A percentile compares a stretch with the other conserved stretches of the same genome.
Evolutionary conservation across 2,329 filamentous ascomycete genomes (phyloP).

Genomic region (Ophiostoma ips): DNA sequence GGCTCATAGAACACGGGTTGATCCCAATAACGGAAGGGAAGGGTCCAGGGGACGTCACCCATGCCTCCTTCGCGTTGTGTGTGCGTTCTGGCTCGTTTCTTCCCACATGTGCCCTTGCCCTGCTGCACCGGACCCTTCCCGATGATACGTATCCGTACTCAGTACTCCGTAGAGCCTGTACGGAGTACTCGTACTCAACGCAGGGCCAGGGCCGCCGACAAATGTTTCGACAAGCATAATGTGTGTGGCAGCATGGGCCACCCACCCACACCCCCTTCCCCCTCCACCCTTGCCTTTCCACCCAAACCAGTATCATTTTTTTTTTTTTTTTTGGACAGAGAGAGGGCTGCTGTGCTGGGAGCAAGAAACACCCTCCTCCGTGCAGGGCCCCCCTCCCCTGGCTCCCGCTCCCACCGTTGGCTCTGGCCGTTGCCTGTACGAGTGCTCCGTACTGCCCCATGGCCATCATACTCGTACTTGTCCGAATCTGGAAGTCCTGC

Average conservation of each 20-base stretch:
- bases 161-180: not conserved
- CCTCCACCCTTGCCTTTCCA: slow-evolving; percentile 16
- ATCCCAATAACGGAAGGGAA: slow-evolving; percentile 11
- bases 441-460: no score
- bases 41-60: slow-evolving; percentile 1
- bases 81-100: no score
- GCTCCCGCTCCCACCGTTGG: no score
- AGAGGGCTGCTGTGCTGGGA: not conserved
- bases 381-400: no score
- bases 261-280: slow-evolving; percentile 8
- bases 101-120: not conserved
- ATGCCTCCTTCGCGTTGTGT: not conserved
- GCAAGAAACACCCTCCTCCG: no score
- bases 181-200: not conserved
- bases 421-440: no score
- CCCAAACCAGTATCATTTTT: slow-evolving; percentile 35
- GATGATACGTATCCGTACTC: slow-evolving; percentile 10
- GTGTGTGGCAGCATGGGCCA: slow-evolving; percentile 20
- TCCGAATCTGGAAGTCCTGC: no score
- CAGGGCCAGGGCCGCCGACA: slow-evolving; percentile 8
- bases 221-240: slow-evolving; percentile 28
- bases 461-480: no score
- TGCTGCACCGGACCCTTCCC: not conserved
- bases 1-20: slow-evolving; percentile 7
- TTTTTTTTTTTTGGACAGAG: no score